Percentiles rank a stretch among this genome's conserved stretches.
These are phyloP conservation scores for Aspergillus clavatus DNA, from an alignment of 2,329 filamentous ascomycete species.

Conservation along the genomic window DNA sequence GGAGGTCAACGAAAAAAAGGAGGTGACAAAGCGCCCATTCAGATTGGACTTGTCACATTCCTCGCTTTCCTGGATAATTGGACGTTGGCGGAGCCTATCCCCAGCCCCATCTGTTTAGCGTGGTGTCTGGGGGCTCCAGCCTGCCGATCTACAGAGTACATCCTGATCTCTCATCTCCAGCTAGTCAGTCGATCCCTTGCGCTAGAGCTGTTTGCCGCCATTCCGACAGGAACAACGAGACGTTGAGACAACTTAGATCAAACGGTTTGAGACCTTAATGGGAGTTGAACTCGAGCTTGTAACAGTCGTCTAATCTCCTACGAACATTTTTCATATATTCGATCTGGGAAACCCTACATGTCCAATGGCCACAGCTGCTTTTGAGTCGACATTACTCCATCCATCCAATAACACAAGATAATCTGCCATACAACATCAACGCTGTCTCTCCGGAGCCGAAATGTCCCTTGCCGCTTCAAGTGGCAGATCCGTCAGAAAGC, in stretches of 20 bases:
- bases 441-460: not conserved
- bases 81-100: not conserved
- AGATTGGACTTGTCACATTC: not conserved
- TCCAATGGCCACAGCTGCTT: not conserved
- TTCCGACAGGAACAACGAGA: not conserved
- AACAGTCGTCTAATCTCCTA: too few relatives aligned
- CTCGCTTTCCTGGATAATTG: not conserved
- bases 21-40: not conserved
- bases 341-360: too few relatives aligned
- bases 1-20: not conserved
- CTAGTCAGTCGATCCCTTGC: conserved; percentile 3
- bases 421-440: not conserved
- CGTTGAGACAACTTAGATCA: not conserved
- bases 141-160: not conserved
- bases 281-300: not conserved
- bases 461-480: conserved; percentile 1
- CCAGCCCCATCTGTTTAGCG: not conserved
- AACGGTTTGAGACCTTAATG: not conserved
- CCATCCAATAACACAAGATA: not conserved
- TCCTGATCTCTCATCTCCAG: not conserved
- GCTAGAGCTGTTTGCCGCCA: not conserved
- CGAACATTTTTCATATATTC: too few relatives aligned
- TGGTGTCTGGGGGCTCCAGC: not conserved
- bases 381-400: not conserved
- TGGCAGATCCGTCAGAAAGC: conserved; percentile 7